Conservation (phyloP, 164 flowering plant genomes). For the Vitis rotundifolia region DNA sequence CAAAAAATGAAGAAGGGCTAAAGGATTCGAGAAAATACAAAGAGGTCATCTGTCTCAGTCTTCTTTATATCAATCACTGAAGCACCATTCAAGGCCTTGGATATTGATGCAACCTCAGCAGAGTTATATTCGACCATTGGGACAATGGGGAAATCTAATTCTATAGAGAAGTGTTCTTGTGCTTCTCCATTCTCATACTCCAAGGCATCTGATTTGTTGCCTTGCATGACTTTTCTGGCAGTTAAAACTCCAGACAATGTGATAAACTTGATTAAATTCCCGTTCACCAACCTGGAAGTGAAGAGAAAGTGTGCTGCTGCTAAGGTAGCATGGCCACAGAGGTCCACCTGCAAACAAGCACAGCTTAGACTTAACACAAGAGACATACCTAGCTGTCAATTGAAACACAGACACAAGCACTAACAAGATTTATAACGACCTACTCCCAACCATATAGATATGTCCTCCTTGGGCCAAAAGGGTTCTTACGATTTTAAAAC, state of each 20-base stretch:
- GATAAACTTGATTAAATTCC: conserved; percentile 52
- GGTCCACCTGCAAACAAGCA: conserved; percentile 2
- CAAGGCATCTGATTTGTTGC: conserved; percentile 9
- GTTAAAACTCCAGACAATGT: conserved; percentile 73
- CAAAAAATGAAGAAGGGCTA: neutral
- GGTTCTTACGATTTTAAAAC: no score
- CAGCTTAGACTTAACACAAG: no score
- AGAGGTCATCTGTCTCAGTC: conserved; percentile 39
- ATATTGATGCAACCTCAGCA: conserved; percentile 39
- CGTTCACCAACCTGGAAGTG: conserved; percentile 37
- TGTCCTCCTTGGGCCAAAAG: no score
- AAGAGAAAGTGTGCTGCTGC: conserved; percentile 69
- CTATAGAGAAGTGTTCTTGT: conserved; percentile 38
- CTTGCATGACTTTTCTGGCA: conserved; percentile 44
- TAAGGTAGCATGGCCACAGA: conserved; percentile 78
- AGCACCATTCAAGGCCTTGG: conserved; percentile 59
- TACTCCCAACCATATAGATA: no score
- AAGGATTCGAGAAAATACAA: conserved; percentile 33
- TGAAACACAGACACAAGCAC: no score
- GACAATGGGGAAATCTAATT: conserved; percentile 65
- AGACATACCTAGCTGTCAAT: no score
- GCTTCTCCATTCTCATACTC: conserved; percentile 26
- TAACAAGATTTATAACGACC: no score
- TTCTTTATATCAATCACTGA: conserved; percentile 43
- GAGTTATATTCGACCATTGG: conserved; percentile 37